These are phyloP conservation scores for Glycyrrhiza uralensis DNA, from an alignment of 306 rosid genomes.

Conservation along the genomic window DNA sequence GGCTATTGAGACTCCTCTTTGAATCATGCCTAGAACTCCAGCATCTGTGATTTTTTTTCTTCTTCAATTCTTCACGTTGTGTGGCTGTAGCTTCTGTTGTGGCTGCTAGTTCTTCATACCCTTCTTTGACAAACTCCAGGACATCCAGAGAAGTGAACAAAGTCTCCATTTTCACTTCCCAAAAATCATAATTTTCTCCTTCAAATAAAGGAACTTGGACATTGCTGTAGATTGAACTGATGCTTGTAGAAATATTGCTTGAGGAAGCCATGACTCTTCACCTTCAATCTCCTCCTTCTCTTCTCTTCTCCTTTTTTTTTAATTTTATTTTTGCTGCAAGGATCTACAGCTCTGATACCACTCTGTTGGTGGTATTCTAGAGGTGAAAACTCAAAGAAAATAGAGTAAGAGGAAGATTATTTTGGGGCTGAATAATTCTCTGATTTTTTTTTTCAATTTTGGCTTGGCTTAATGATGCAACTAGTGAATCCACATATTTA, in stretches of 20 bases:
- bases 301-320: too few relatives aligned
- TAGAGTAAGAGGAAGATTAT: too few relatives aligned
- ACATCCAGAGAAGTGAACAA: neutral
- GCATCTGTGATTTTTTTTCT: neutral
- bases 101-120: neutral
- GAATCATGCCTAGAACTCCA: neutral
- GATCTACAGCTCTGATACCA: too few relatives aligned
- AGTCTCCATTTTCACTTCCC: neutral
- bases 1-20: neutral
- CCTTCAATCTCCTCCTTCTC: neutral
- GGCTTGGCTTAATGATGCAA: too few relatives aligned
- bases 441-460: too few relatives aligned
- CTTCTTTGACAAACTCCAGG: neutral
- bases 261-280: neutral
- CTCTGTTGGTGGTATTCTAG: too few relatives aligned
- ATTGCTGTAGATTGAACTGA: neutral
- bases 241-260: neutral
- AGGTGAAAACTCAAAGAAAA: too few relatives aligned
- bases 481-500: too few relatives aligned
- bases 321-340: too few relatives aligned
- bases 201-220: neutral
- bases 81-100: neutral
- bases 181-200: neutral
- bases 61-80: neutral
- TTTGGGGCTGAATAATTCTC: too few relatives aligned